A percentile compares a stretch with the other conserved stretches of the same genome.
These are phyloP conservation scores for Debaryomyces subglobosus DNA, from an alignment of 1,139 yeast species.

Conservation along the genomic window DNA sequence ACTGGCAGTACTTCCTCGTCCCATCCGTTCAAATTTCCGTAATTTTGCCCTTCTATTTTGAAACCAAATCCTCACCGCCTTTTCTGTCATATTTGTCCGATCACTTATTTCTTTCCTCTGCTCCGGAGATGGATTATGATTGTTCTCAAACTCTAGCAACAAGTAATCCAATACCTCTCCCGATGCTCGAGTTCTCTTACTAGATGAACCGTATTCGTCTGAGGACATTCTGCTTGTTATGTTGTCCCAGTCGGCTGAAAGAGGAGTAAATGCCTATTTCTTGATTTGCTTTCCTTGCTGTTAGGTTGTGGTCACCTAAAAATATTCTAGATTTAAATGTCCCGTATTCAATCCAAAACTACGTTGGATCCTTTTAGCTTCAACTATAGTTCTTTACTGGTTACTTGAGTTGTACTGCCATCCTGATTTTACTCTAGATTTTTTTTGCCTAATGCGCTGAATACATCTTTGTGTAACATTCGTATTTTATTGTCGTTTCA, in stretches of 20 bases:
- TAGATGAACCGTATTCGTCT: conserved; percentile 20
- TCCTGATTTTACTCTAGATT: neutral
- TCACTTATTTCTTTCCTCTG: conserved; percentile 73
- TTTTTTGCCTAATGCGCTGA: conserved; percentile 6
- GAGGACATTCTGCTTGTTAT: conserved; percentile 16
- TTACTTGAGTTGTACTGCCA: neutral
- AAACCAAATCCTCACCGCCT: conserved; percentile 94
- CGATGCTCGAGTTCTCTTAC: conserved; percentile 65
- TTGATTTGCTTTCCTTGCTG: neutral
- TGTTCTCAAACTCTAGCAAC: conserved; percentile 68
- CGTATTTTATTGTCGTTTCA: conserved; percentile 5
- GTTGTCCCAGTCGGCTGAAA: neutral
- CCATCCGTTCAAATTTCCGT: conserved; percentile 58
- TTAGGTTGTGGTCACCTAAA: neutral
- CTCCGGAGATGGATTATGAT: conserved; percentile 71
- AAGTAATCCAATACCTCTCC: conserved; percentile 79
- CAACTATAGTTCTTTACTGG: neutral
- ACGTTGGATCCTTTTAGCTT: neutral
- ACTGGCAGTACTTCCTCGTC: conserved; percentile 15
- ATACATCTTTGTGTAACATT: neutral
- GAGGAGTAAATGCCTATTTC: neutral
- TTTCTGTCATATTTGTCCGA: conserved; percentile 82
- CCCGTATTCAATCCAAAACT: neutral
- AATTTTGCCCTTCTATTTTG: conserved; percentile 88
- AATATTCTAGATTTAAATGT: neutral